phyloP scores from a whole-genome alignment of 495 filamentous ascomycete genomes.

The Talaromyces trachyspermus region DNA sequence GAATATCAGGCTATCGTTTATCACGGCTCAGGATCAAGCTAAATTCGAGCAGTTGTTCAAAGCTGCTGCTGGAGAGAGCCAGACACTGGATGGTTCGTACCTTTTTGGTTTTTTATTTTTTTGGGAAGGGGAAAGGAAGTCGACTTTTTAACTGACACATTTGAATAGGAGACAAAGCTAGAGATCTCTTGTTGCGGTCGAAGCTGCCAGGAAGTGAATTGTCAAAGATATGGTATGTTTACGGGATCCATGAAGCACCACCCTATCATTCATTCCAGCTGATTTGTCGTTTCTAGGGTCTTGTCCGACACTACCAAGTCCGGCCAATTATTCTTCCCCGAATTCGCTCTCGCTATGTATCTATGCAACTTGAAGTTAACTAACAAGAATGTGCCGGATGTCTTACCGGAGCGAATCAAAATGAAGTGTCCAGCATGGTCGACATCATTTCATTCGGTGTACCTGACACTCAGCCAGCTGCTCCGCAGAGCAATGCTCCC shows the following conservation, averaged over 20 bases:
- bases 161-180: constrained; percentile 65
- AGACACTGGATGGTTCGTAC: constrained; percentile 68
- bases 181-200: constrained; percentile 80
- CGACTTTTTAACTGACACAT: constrained; percentile 13
- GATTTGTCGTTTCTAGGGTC: constrained; percentile 67
- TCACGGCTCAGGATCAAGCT: constrained; percentile 90
- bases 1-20: constrained; percentile 91
- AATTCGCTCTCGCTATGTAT: constrained; percentile 98
- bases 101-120: not conserved
- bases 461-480: constrained; percentile 60
- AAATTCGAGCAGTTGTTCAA: constrained; percentile 99
- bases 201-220: constrained; percentile 74
- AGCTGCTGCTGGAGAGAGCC: constrained; percentile 80
- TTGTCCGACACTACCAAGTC: constrained; percentile 96
- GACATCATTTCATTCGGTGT: constrained; percentile 98
- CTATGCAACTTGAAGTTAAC: constrained; percentile 90
- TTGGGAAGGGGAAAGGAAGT: not conserved
- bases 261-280: too few species aligned
- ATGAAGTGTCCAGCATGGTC: constrained; percentile 99
- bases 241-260: constrained; percentile 1
- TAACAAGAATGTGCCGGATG: constrained; percentile 70
- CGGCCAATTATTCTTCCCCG: constrained; percentile 92
- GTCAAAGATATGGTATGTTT: constrained; percentile 74
- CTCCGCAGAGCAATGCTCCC: constrained; percentile 60
- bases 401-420: constrained; percentile 78